These are phyloP conservation scores for Aechmea fasciata DNA, from an alignment of 176 grass and related monocot species.

Conservation along the genomic window DNA sequence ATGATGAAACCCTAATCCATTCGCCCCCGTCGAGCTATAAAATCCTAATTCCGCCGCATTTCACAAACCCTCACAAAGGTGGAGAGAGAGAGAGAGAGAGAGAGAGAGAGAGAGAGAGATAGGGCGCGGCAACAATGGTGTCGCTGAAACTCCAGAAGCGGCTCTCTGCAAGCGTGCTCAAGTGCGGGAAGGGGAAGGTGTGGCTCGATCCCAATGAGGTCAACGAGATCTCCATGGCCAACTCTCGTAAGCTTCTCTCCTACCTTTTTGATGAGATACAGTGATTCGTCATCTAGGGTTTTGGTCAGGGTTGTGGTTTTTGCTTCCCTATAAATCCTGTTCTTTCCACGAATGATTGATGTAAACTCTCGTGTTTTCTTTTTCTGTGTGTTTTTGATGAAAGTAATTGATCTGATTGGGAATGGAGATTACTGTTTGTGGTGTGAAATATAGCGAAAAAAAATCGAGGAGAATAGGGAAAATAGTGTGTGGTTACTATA, in stretches of 20 bases:
- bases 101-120: constrained; percentile 7
- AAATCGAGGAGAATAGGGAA: too few relatives aligned
- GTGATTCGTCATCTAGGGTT: neutral
- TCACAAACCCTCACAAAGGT: constrained; percentile 15
- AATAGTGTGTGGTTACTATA: too few relatives aligned
- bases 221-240: constrained; percentile 72
- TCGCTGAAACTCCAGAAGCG: constrained; percentile 64
- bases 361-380: too few relatives aligned
- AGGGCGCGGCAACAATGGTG: constrained; percentile 28
- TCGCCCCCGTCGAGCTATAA: constrained; percentile 11
- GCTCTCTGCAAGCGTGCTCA: constrained; percentile 49
- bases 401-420: too few relatives aligned
- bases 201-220: constrained; percentile 71
- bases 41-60: neutral
- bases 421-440: too few relatives aligned
- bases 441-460: too few relatives aligned
- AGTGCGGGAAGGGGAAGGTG: constrained; percentile 64
- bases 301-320: neutral
- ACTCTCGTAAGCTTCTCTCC: constrained; percentile 30
- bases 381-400: too few relatives aligned
- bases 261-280: neutral
- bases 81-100: constrained; percentile 7
- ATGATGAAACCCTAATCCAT: constrained; percentile 32
- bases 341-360: too few relatives aligned
- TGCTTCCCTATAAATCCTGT: too few relatives aligned